Evolutionary conservation across 306 rosid species (phyloP), one percentile per base, ranked within the genome.

Genomic region (Trichosanthes cucumerina): DNA sequence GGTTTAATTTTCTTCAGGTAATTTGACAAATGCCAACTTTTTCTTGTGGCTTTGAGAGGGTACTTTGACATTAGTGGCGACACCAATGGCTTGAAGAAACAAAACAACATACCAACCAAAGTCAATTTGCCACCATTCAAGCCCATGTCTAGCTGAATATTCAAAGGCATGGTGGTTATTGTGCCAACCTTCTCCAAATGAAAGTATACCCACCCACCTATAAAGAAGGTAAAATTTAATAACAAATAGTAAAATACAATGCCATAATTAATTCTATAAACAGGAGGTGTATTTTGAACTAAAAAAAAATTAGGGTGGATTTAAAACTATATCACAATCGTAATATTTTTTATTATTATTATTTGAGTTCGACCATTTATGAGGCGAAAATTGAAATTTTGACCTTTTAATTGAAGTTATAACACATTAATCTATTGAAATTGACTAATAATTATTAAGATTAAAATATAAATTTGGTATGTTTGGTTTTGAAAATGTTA

Each of bases 131-230:
- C 94, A 90, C 94, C 94, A 88, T 76, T 88, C 87, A 15, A 90
- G 75, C 23, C 94, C 94, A 82, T 85, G 89, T 53, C 94, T 18
- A 24, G 94, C 92, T 73, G 94, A 90, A 72, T 70, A 86, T 79
- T 90, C 89, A 85, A 90, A 90, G 3, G 94, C 94, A 80, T 90
- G 94, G 78, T 90, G 94, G 46, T 90, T 90, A 70, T 90, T 90
- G 78, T 90, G 94, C 92, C 94, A 90, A 38, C 94, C 94, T 49
- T 90, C 92, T 24, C 94, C 94, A 85, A 83, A 86, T 80, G 89
- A 83, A 70, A 90, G 81, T 79, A 90, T 52, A 2, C 89, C 88
- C 80, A 90, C 88, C 90, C 83, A 88, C 94, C 93, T 88, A 36
- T n/a, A 4, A 59, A 59, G 1, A 12, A 0, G 14, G 1, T 11